Evolutionary conservation across 2,329 filamentous ascomycete genomes (phyloP).

Genomic region (Harringtonia lauricola): DNA sequence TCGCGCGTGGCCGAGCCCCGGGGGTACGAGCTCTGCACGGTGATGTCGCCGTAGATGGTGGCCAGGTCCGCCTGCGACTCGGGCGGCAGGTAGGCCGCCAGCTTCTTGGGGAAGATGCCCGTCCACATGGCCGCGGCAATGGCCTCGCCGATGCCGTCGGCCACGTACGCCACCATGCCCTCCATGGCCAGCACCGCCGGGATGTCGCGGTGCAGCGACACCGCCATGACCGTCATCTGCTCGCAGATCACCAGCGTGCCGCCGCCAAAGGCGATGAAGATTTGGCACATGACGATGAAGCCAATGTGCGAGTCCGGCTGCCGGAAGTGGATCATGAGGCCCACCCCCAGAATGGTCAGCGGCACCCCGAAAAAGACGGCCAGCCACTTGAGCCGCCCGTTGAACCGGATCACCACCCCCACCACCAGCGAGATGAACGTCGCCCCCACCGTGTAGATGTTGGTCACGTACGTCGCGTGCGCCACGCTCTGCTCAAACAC

Average conservation of each 20-base stretch:
- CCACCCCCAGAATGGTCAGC: conserved; percentile 39
- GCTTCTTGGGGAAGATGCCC: conserved; percentile 38
- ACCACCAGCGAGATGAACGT: conserved; percentile 33
- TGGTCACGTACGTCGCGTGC: conserved; percentile 10
- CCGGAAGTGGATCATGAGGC: conserved; percentile 46
- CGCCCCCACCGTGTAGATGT: conserved; percentile 9
- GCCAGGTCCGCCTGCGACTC: conserved; percentile 22
- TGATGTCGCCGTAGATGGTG: conserved; percentile 40
- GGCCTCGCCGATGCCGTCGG: conserved; percentile 44
- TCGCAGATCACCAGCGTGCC: conserved; percentile 47
- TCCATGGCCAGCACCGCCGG: conserved; percentile 5
- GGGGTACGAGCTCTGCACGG: conserved; percentile 38
- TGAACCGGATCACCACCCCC: conserved; percentile 33
- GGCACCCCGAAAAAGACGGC: conserved; percentile 34
- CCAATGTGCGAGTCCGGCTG: conserved; percentile 33
- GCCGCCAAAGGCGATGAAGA: conserved; percentile 39
- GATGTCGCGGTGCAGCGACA: conserved; percentile 29
- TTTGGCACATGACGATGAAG: conserved; percentile 45
- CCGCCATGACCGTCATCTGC: conserved; percentile 48
- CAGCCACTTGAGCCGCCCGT: conserved; percentile 36
- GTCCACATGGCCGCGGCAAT: conserved; percentile 53
- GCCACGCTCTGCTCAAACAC: conserved; percentile 9
- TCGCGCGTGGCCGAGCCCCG: conserved; percentile 34
- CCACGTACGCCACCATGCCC: conserved; percentile 40
- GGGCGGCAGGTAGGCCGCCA: conserved; percentile 38